A percentile compares a stretch with the other conserved stretches of the same genome.
Evolutionary conservation across 164 flowering plant species (phyloP).

Genomic region (Stephania yunnanensis): DNA sequence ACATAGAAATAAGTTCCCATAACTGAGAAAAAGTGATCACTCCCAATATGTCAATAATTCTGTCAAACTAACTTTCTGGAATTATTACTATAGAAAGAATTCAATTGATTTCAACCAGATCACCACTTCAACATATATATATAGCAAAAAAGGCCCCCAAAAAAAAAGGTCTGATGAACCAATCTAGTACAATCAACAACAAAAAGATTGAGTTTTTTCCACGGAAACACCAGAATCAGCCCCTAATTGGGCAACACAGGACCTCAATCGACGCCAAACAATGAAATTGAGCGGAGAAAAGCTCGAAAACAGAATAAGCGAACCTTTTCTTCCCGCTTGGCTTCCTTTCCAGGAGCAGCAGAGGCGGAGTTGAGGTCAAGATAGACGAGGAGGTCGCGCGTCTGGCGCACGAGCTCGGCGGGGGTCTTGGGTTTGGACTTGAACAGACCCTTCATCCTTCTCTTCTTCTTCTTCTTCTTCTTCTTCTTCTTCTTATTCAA

Average conservation of each 20-base stretch:
- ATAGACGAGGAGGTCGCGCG: constrained; percentile 53
- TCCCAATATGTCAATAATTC: no score
- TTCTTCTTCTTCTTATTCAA: neutral
- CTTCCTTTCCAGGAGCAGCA: constrained; percentile 22
- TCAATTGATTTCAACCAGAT: neutral
- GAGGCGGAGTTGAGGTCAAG: constrained; percentile 24
- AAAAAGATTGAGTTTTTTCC: neutral
- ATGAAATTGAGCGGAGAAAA: neutral
- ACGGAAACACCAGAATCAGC: neutral
- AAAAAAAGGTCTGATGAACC: neutral
- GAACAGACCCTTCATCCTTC: constrained; percentile 56
- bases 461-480: neutral
- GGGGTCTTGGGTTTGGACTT: constrained; percentile 65
- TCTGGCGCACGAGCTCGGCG: constrained; percentile 49
- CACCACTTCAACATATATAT: neutral
- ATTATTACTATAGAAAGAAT: neutral
- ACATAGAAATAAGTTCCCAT: neutral
- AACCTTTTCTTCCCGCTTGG: constrained; percentile 70
- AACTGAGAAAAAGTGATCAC: neutral
- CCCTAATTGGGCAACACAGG: neutral
- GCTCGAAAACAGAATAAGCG: neutral
- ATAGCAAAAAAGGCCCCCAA: neutral
- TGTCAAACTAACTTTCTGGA: neutral
- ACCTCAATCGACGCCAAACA: neutral
- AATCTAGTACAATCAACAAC: neutral